These are phyloP conservation scores for Lentinula boryana DNA, from an alignment of 768 basidiomycete species.

Conservation along the genomic window DNA sequence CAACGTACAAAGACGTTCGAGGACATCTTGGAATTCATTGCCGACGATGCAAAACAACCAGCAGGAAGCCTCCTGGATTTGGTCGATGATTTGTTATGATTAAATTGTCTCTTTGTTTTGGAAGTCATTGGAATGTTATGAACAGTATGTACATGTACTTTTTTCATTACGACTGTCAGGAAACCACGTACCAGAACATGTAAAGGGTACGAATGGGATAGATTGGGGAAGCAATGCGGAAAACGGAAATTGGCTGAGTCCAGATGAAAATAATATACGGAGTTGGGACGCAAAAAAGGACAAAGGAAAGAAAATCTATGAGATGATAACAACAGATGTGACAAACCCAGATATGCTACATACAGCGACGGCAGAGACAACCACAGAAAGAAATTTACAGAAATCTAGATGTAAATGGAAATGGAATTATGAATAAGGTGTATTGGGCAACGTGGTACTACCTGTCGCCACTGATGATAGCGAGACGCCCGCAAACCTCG, in stretches of 20 bases:
- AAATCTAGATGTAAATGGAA: background rate
- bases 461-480: background rate
- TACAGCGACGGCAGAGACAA: background rate
- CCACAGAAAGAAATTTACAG: background rate
- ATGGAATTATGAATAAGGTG: background rate
- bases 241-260: background rate
- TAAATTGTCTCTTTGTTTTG: too few relatives aligned
- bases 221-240: background rate
- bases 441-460: background rate
- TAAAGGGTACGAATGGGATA: background rate
- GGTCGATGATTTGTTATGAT: slow-evolving; percentile 29
- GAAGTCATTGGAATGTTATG: background rate
- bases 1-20: slow-evolving; percentile 73
- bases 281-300: background rate
- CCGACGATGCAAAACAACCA: slow-evolving; percentile 63
- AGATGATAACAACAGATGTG: background rate
- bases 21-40: slow-evolving; percentile 55
- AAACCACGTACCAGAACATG: background rate
- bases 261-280: too few relatives aligned
- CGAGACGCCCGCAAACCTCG: background rate
- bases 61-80: slow-evolving; percentile 55
- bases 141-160: background rate
- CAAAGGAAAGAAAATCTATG: background rate
- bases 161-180: background rate
- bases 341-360: background rate